Percentiles rank a stretch among this genome's conserved stretches.
phyloP scores from a whole-genome alignment of 805 yeast genomes.

The Cyberlindnera petersonii region DNA sequence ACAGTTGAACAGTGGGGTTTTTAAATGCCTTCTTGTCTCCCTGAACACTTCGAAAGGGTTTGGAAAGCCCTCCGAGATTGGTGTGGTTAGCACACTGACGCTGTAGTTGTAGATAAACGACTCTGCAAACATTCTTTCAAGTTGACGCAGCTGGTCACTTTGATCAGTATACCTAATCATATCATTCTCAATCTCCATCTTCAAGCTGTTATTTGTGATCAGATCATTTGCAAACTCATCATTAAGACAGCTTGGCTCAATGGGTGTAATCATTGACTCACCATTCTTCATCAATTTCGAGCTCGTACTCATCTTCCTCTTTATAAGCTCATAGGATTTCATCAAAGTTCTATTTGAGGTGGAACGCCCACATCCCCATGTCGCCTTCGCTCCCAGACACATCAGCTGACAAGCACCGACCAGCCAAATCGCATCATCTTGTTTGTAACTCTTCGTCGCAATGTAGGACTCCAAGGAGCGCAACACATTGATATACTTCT shows the following conservation, averaged over 20 bases:
- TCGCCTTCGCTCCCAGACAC: conserved; percentile 36
- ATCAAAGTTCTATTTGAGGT: conserved; percentile 28
- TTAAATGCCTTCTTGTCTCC: conserved; percentile 31
- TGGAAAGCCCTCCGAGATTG: conserved; percentile 33
- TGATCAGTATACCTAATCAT: conserved; percentile 6
- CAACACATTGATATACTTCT: conserved; percentile 26
- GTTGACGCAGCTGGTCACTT: conserved; percentile 9
- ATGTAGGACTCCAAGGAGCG: conserved; percentile 11
- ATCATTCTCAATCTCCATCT: conserved; percentile 23
- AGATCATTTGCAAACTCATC: conserved; percentile 2
- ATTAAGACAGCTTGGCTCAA: neutral
- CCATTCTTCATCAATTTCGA: conserved; percentile 3
- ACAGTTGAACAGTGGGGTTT: conserved; percentile 34
- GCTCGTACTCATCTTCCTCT: conserved; percentile 27
- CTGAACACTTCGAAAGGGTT: conserved; percentile 40
- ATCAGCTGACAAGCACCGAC: conserved; percentile 37
- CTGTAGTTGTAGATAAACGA: conserved; percentile 42
- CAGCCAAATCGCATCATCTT: conserved; percentile 34
- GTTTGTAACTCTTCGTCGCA: neutral
- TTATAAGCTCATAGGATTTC: conserved; percentile 35
- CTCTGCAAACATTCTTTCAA: conserved; percentile 37
- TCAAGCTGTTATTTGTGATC: conserved; percentile 23
- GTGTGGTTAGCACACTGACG: conserved; percentile 35
- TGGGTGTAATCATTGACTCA: neutral
- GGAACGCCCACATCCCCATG: conserved; percentile 20